Percentiles rank a stretch among this genome's conserved stretches.
Evolutionary conservation across 169 alveolate genomes (phyloP).

Genomic region (Cryptosporidium canis): DNA sequence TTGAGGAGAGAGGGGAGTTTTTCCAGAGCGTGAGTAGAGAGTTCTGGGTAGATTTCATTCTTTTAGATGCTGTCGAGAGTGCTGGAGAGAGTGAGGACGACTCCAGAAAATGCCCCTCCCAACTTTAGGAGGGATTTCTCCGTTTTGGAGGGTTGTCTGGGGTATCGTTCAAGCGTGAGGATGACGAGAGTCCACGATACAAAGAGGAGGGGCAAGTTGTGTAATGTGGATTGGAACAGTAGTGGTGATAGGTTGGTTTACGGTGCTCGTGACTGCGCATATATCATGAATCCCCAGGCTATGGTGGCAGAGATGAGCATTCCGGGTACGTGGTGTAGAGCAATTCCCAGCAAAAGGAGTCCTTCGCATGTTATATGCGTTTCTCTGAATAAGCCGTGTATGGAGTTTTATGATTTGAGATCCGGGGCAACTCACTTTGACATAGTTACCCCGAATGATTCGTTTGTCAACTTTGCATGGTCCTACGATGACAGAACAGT

Average conservation of each 20-base stretch:
- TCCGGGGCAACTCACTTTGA: slow-evolving; percentile 10
- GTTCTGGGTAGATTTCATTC: neutral
- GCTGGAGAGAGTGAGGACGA: slow-evolving; percentile 6
- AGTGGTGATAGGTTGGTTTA: slow-evolving; percentile 24
- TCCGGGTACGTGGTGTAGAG: slow-evolving; percentile 54
- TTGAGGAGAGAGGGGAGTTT: neutral
- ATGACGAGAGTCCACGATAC: slow-evolving; percentile 48
- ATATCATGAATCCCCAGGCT: slow-evolving; percentile 28
- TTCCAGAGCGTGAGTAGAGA: neutral
- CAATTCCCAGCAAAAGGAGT: slow-evolving; percentile 18
- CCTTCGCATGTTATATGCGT: slow-evolving; percentile 19
- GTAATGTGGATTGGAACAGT: slow-evolving; percentile 40
- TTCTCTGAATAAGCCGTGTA: slow-evolving; percentile 35
- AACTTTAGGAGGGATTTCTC: slow-evolving; percentile 2
- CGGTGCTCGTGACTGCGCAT: slow-evolving; percentile 13
- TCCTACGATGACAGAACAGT: slow-evolving; percentile 16
- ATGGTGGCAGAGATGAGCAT: neutral
- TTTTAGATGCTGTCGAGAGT: slow-evolving; percentile 2
- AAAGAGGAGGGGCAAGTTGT: slow-evolving; percentile 29
- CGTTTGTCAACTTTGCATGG: slow-evolving; percentile 66
- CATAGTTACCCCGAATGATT: slow-evolving; percentile 24
- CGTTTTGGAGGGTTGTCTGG: slow-evolving; percentile 18
- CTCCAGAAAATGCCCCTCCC: slow-evolving; percentile 59
- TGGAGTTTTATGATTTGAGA: slow-evolving; percentile 52
- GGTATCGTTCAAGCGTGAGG: slow-evolving; percentile 18